phyloP scores from a whole-genome alignment of 2,329 filamentous ascomycete genomes.

The Pyrenophora seminiperda region DNA sequence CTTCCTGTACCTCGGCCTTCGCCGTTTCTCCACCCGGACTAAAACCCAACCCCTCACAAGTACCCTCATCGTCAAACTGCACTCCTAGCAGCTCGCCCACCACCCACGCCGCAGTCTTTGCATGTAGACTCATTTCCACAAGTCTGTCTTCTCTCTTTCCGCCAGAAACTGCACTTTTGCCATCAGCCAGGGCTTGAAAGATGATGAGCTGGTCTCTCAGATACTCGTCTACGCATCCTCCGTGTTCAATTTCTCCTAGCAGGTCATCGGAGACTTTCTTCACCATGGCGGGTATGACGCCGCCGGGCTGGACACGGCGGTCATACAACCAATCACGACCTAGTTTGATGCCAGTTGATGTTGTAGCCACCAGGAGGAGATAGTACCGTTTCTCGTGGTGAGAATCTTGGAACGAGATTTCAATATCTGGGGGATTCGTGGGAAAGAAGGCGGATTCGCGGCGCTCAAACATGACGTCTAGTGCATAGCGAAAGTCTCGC shows the following conservation, averaged over 20 bases:
- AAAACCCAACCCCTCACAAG: constrained; percentile 47
- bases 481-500: constrained; percentile 31
- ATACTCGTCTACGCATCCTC: constrained; percentile 59
- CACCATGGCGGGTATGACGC: constrained; percentile 47
- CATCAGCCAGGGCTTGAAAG: constrained; percentile 61
- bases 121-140: constrained; percentile 51
- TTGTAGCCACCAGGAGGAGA: constrained; percentile 61
- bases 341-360: constrained; percentile 54
- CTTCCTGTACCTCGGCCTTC: background rate
- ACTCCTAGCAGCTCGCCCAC: constrained; percentile 46
- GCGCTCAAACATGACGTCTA: constrained; percentile 32
- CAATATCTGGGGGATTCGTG: constrained; percentile 6
- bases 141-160: constrained; percentile 25
- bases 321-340: constrained; percentile 59
- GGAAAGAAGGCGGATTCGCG: constrained; percentile 23
- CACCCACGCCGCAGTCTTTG: constrained; percentile 55
- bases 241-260: constrained; percentile 52
- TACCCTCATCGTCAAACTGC: constrained; percentile 45
- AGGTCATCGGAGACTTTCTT: constrained; percentile 54
- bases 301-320: constrained; percentile 26
- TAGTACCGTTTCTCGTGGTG: constrained; percentile 56
- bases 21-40: background rate
- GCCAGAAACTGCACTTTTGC: constrained; percentile 46
- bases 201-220: constrained; percentile 65
- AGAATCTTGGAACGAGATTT: constrained; percentile 50